phyloP scores from a whole-genome alignment of 1,284 basidiomycete genomes.

The Boletus calvinii region DNA sequence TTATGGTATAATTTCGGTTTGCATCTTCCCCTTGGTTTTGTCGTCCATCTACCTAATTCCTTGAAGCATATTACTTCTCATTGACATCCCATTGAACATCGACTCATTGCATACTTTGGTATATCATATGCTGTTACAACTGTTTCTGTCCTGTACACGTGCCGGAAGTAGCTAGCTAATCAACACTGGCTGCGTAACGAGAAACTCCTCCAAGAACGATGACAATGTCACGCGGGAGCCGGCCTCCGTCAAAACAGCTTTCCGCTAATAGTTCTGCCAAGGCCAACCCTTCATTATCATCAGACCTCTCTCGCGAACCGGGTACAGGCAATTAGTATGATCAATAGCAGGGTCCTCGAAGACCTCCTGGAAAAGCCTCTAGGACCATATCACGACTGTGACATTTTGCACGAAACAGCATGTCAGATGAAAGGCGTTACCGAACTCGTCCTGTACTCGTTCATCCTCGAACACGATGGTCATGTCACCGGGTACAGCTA shows the following conservation, averaged over 20 bases:
- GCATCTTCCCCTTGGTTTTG: constrained; percentile 10
- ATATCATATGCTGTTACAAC: constrained; percentile 30
- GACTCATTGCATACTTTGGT: constrained; percentile 32
- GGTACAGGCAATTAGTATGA: constrained; percentile 22
- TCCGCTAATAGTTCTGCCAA: neutral
- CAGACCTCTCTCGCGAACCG: neutral
- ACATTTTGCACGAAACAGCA: constrained; percentile 21
- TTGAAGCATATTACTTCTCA: constrained; percentile 22
- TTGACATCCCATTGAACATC: constrained; percentile 30
- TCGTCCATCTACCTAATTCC: constrained; percentile 28
- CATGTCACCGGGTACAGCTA: constrained; percentile 25
- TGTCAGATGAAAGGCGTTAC: constrained; percentile 17
- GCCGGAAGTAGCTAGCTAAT: constrained; percentile 23
- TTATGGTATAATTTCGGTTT: constrained; percentile 31
- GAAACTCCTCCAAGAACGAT: neutral
- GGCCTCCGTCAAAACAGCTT: neutral
- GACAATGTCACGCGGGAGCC: neutral
- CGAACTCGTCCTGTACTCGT: constrained; percentile 30
- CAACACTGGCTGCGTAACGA: constrained; percentile 1
- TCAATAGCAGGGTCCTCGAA: constrained; percentile 18
- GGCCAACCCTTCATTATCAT: neutral
- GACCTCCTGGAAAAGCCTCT: constrained; percentile 29
- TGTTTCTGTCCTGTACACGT: constrained; percentile 28
- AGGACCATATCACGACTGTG: constrained; percentile 32
- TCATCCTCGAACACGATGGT: constrained; percentile 28